A percentile compares a stretch with the other conserved stretches of the same genome.
Evolutionary conservation across 768 basidiomycete species (phyloP).

Genomic region (Coprinellus micaceus): DNA sequence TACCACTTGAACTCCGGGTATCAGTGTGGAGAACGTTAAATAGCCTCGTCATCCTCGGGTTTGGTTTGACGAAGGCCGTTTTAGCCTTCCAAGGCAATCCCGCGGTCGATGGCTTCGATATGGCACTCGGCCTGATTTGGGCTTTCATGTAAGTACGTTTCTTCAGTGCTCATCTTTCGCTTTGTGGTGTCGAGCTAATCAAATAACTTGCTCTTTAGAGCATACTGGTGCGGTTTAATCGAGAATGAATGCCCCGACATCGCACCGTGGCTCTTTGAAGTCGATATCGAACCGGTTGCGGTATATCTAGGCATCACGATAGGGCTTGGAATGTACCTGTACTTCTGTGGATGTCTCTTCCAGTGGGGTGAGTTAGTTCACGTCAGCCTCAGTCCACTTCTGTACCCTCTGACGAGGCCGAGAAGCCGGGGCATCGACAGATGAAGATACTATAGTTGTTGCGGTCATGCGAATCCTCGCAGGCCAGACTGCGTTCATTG

Average conservation of each 20-base stretch:
- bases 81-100: background rate
- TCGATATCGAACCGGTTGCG: background rate
- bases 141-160: slow-evolving; percentile 1
- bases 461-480: too few relatives aligned
- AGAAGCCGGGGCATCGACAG: too few relatives aligned
- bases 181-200: background rate
- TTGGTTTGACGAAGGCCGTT: background rate
- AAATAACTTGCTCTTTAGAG: background rate
- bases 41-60: background rate
- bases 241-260: background rate
- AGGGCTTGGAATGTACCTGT: too few relatives aligned
- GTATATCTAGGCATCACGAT: background rate
- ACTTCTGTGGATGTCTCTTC: too few relatives aligned
- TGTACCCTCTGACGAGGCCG: too few relatives aligned
- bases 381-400: too few relatives aligned
- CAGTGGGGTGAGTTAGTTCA: too few relatives aligned
- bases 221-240: background rate
- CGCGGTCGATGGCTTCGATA: background rate
- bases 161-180: background rate
- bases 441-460: too few relatives aligned
- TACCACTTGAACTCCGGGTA: too few relatives aligned
- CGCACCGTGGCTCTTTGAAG: background rate
- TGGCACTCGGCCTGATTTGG: slow-evolving; percentile 6
- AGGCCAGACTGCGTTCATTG: too few relatives aligned
- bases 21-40: slow-evolving; percentile 2